Conservation (phyloP, 2,329 filamentous ascomycete genomes). For the Sclerotinia nivalis region DNA sequence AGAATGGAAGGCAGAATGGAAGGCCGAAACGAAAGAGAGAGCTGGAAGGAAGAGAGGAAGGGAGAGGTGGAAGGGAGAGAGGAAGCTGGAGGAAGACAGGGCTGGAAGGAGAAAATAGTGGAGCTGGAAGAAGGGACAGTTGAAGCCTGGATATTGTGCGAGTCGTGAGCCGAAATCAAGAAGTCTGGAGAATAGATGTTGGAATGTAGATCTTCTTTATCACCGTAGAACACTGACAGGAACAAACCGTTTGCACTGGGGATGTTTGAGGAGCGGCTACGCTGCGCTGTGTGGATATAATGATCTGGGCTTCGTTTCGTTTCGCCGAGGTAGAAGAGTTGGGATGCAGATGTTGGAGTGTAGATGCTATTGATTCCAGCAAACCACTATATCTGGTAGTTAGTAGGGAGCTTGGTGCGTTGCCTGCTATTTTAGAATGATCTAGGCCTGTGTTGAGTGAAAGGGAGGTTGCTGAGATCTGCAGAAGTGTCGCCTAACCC, state of each 20-base stretch:
- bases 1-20: too few relatives aligned
- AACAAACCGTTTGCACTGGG: neutral
- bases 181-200: neutral
- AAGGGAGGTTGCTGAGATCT: neutral
- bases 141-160: too few relatives aligned
- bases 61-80: too few relatives aligned
- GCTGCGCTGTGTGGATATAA: neutral
- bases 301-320: neutral
- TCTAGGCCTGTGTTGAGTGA: neutral
- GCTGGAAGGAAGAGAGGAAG: too few relatives aligned
- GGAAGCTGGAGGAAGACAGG: too few relatives aligned
- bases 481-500: too few relatives aligned
- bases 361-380: neutral
- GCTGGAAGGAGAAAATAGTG: too few relatives aligned
- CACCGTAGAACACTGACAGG: too few relatives aligned
- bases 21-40: too few relatives aligned
- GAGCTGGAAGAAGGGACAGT: too few relatives aligned
- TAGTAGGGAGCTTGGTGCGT: neutral
- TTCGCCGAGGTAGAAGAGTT: neutral
- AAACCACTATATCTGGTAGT: neutral
- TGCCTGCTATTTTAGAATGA: neutral
- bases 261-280: neutral
- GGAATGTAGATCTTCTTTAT: neutral
- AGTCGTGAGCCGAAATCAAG: too few relatives aligned
- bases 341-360: neutral